Evolutionary conservation across 1,284 basidiomycete species (phyloP).

Genomic region (Naganishia liquefaciens): DNA sequence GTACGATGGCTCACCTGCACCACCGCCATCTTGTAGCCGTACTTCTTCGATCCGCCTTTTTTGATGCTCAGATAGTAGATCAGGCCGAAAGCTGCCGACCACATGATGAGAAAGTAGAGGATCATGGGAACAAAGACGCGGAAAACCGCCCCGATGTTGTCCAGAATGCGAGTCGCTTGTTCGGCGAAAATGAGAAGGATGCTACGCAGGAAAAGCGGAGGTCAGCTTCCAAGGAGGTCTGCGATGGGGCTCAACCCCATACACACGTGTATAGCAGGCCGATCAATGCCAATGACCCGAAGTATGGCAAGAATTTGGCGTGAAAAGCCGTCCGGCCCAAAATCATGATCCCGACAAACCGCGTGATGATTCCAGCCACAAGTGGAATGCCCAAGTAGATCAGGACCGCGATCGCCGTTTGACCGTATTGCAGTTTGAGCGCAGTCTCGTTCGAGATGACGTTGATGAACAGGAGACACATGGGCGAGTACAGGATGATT

Average conservation of each 20-base stretch:
- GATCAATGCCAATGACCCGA: constrained; percentile 70
- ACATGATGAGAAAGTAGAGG: constrained; percentile 77
- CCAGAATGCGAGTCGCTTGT: constrained; percentile 64
- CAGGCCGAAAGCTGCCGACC: constrained; percentile 64
- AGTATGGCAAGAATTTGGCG: constrained; percentile 65
- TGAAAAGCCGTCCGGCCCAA: constrained; percentile 60
- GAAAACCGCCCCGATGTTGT: constrained; percentile 71
- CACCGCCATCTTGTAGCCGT: constrained; percentile 67
- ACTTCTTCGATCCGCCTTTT: constrained; percentile 33
- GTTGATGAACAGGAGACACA: constrained; percentile 74
- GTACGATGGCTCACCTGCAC: constrained; percentile 56
- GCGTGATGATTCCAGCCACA: constrained; percentile 67
- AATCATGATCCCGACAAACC: constrained; percentile 59
- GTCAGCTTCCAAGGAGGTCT: background rate
- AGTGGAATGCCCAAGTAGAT: constrained; percentile 74
- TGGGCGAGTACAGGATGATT: constrained; percentile 75
- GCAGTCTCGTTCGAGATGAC: constrained; percentile 55
- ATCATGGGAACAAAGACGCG: constrained; percentile 76
- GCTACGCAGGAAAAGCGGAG: constrained; percentile 3
- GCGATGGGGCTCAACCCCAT: no score
- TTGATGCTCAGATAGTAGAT: constrained; percentile 59
- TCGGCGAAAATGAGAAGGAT: constrained; percentile 71
- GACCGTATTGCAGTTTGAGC: constrained; percentile 64
- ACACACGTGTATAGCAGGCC: constrained; percentile 64
- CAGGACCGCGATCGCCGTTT: constrained; percentile 70